phyloP scores from a whole-genome alignment of 2,329 filamentous ascomycete genomes.

The Colletotrichum navitas region DNA sequence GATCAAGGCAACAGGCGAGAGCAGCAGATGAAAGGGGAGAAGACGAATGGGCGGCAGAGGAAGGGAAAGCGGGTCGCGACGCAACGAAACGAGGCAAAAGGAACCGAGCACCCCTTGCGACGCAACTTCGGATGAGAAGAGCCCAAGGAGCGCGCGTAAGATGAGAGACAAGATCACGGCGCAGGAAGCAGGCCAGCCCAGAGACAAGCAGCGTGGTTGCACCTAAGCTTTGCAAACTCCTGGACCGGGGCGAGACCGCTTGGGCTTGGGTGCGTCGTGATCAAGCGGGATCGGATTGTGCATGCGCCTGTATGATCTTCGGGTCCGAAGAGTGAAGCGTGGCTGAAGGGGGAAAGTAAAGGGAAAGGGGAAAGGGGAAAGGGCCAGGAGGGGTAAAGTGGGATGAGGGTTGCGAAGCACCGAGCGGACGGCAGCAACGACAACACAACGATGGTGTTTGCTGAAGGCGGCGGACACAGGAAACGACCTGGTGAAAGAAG shows the following conservation, averaged over 20 bases:
- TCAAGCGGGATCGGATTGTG: not conserved
- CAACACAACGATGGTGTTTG: not conserved
- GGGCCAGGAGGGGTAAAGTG: conserved; percentile 37
- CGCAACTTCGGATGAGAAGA: conserved; percentile 36
- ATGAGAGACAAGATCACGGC: conserved; percentile 1
- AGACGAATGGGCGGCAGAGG: conserved; percentile 1
- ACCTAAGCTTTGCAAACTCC: conserved; percentile 24
- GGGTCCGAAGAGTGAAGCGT: conserved; percentile 24
- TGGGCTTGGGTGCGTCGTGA: conserved; percentile 12
- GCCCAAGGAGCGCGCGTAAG: conserved; percentile 14
- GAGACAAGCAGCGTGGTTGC: conserved; percentile 14
- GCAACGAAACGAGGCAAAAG: conserved; percentile 32
- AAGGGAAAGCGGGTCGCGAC: conserved; percentile 28
- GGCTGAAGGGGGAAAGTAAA: conserved; percentile 34
- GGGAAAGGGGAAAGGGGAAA: conserved; percentile 21
- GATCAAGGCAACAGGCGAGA: not conserved
- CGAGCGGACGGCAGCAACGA: not conserved
- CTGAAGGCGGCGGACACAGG: conserved; percentile 4
- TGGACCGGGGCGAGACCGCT: conserved; percentile 13
- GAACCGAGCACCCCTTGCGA: conserved; percentile 38
- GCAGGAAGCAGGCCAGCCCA: conserved; percentile 20
- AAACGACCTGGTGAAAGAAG: conserved; percentile 13
- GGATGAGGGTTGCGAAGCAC: conserved; percentile 11
- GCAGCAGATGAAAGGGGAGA: not conserved
- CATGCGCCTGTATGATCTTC: conserved; percentile 48